A percentile compares a stretch with the other conserved stretches of the same genome.
Conservation (phyloP, 306 rosid genomes). For the Dryas octopetala region DNA sequence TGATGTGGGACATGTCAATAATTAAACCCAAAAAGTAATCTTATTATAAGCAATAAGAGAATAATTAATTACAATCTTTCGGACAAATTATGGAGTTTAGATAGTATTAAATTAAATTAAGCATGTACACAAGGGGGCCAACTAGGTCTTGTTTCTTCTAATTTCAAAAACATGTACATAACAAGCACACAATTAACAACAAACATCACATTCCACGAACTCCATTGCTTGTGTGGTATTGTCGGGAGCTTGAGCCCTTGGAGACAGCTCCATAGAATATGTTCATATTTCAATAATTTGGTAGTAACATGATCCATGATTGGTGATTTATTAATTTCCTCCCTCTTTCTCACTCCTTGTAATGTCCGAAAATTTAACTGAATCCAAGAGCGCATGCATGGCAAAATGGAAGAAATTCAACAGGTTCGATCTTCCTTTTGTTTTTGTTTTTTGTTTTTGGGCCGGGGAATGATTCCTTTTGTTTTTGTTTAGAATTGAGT, state of each 20-base stretch:
- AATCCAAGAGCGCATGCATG: conserved; percentile 4
- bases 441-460: not conserved
- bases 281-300: not conserved
- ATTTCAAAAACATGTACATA: not conserved
- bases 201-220: conserved; percentile 20
- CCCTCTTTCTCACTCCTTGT: not conserved
- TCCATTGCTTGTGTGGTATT: conserved; percentile 9
- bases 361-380: conserved; percentile 1
- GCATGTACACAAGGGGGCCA: not conserved
- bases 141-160: not conserved
- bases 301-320: conserved; percentile 5
- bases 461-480: not conserved
- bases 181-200: conserved; percentile 8
- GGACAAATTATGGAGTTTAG: conserved; percentile 5
- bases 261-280: conserved; percentile 7
- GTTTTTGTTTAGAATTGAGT: not conserved
- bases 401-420: conserved; percentile 2
- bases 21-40: conserved; percentile 13
- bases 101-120: conserved; percentile 6
- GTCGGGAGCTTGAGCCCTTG: conserved; percentile 16
- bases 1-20: conserved; percentile 23
- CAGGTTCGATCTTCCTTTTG: not conserved
- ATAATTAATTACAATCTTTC: not conserved
- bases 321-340: conserved; percentile 2
- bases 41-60: not conserved